Base-by-base conservation (phyloP, 441 rosid species). In the Biscutella laevigata region DNA sequence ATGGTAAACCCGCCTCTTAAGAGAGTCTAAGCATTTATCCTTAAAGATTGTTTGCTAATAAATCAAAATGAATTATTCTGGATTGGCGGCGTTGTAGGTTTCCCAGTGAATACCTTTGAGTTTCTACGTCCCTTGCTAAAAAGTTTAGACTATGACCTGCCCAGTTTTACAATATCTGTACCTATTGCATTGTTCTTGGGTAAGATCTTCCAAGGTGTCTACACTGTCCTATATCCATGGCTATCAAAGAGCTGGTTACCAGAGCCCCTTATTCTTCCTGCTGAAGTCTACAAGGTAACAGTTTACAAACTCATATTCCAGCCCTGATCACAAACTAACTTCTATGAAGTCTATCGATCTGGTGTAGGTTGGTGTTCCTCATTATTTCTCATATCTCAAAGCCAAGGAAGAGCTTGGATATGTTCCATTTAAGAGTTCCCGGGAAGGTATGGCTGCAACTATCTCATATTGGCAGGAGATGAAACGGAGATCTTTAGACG, bases 331-430 rank as follows among this genome's bases (percentile, higher is more conserved):
- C 4, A 14, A 15, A 8, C 26, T 5, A 25, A 16, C 38, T 41
- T 53, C 55, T 30, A 53, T 52, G 55, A 74, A 56, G n/a, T 61
- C 45, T 2, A 15, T 37, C 30, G 26, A 22, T 46, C 50, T 40
- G 67, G 25, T 44, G 48, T 74, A 91, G 98, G 95, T 88, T 1
- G 92, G 95, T 12, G 86, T 92, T 48, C 88, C 96, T 37, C 94
- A 84, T 66, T 86, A 81, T 70, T 92, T 91, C 74, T 92, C 95
- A 4, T 76, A 68, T 67, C 88, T 88, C 32, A 92, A 88, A 72
- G 94, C 98, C 17, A 84, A 77, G 74, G 68, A 74, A 48, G 98
- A 91, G 77, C 96, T 87, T 13, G 94, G 96, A 27, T 87, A 91
- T 69, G 75, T 81, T 53, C 96, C 98, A 8, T 64, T 81, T 72